These are phyloP conservation scores for Elongisporangium prolatum DNA, from an alignment of 352 stramenopile species.

Conservation along the genomic window DNA sequence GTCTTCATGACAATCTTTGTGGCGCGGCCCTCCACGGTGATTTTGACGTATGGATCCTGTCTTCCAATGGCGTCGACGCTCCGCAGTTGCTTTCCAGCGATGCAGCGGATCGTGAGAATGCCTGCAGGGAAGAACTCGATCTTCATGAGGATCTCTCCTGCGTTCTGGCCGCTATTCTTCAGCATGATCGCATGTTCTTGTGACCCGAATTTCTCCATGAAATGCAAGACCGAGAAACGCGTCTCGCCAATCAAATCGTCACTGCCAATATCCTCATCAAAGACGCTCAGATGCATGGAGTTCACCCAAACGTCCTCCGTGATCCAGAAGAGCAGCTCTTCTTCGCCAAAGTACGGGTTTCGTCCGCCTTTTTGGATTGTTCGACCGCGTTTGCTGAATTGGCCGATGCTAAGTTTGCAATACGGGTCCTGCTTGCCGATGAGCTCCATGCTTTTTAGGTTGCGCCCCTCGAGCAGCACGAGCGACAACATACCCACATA, in stretches of 20 bases:
- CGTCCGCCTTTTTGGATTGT: slow-evolving; percentile 73
- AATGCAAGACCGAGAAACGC: slow-evolving; percentile 65
- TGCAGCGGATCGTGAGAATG: slow-evolving; percentile 48
- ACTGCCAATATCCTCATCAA: slow-evolving; percentile 86
- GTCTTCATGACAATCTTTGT: slow-evolving; percentile 78
- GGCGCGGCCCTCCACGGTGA: slow-evolving; percentile 68
- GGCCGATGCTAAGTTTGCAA: slow-evolving; percentile 74
- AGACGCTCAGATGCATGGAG: slow-evolving; percentile 69
- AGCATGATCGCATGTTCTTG: slow-evolving; percentile 60
- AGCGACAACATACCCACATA: slow-evolving; percentile 81
- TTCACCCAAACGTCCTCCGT: slow-evolving; percentile 87
- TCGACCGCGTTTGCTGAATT: slow-evolving; percentile 69
- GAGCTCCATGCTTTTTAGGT: slow-evolving; percentile 90
- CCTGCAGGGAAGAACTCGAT: slow-evolving; percentile 85
- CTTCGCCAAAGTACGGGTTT: slow-evolving; percentile 90
- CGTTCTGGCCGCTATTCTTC: slow-evolving; percentile 54
- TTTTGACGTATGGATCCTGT: slow-evolving; percentile 77
- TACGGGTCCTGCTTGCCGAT: slow-evolving; percentile 90
- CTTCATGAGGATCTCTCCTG: slow-evolving; percentile 70
- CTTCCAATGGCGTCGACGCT: slow-evolving; percentile 70
- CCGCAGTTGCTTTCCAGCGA: slow-evolving; percentile 56
- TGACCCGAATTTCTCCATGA: slow-evolving; percentile 45
- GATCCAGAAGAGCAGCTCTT: slow-evolving; percentile 91
- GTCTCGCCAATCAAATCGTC: slow-evolving; percentile 87
- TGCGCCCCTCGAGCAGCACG: slow-evolving; percentile 82